phyloP scores from a whole-genome alignment of 345 rosid species.

The Lepidium aucheri region DNA sequence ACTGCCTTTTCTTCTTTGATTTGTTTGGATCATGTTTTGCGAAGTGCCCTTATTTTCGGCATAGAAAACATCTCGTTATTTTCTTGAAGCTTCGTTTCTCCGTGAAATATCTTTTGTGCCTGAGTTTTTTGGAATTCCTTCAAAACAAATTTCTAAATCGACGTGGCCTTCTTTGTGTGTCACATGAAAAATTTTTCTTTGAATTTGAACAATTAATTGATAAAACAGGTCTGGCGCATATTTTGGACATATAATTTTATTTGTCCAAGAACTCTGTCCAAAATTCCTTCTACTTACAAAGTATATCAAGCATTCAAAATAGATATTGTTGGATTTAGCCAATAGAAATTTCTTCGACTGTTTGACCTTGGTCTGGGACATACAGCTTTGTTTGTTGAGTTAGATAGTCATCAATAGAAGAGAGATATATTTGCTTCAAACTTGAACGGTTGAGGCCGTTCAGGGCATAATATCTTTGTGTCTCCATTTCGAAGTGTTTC shows the following conservation, averaged over 20 bases:
- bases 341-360: not conserved
- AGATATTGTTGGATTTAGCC: not conserved
- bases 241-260: not conserved
- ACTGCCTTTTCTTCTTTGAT: not conserved
- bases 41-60: not conserved
- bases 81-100: not conserved
- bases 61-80: not conserved
- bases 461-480: not conserved
- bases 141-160: not conserved
- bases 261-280: not conserved
- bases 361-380: too few species aligned
- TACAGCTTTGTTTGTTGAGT: not conserved
- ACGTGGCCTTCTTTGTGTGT: not conserved
- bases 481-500: not conserved
- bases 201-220: not conserved
- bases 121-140: not conserved
- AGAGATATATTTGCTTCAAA: not conserved
- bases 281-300: not conserved
- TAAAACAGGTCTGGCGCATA: not conserved
- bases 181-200: not conserved
- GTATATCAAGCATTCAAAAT: not conserved
- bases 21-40: not conserved
- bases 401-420: not conserved
- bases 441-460: not conserved
- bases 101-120: not conserved